Conservation (phyloP, 768 basidiomycete species). For the Leccinum broughii region DNA sequence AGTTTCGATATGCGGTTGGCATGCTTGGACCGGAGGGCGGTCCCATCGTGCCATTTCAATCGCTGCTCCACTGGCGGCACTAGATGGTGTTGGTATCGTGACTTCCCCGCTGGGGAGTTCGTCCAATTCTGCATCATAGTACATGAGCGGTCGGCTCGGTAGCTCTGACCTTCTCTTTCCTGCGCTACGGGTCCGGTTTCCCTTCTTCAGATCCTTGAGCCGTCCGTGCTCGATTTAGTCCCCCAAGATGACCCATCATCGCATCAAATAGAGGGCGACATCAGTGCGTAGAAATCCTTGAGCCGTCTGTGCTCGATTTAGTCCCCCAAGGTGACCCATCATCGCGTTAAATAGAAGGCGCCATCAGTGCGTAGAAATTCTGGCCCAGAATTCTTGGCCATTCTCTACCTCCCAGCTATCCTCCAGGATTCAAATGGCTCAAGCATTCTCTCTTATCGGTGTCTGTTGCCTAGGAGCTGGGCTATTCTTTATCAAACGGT, state of each 20-base stretch:
- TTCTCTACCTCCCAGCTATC: neutral
- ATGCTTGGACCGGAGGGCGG: no score
- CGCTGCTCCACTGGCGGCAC: no score
- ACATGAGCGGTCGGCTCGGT: no score
- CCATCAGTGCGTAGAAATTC: neutral
- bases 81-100: neutral
- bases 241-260: neutral
- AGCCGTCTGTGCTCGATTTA: neutral
- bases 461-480: constrained; percentile 21
- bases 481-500: constrained; percentile 6
- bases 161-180: neutral
- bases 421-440: neutral
- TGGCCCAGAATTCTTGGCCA: neutral
- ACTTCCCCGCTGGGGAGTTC: neutral
- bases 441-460: neutral
- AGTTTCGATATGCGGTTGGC: neutral
- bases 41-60: no score
- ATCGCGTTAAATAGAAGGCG: neutral
- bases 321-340: neutral
- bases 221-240: neutral
- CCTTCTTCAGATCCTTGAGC: neutral
- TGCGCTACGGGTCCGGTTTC: neutral
- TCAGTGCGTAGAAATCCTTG: neutral
- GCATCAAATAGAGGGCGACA: neutral
- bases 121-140: neutral